Percentiles rank a stretch among this genome's conserved stretches.
These are phyloP conservation scores for Pyricularia pennisetigena DNA, from an alignment of 2,329 filamentous ascomycete genomes.

Conservation along the genomic window DNA sequence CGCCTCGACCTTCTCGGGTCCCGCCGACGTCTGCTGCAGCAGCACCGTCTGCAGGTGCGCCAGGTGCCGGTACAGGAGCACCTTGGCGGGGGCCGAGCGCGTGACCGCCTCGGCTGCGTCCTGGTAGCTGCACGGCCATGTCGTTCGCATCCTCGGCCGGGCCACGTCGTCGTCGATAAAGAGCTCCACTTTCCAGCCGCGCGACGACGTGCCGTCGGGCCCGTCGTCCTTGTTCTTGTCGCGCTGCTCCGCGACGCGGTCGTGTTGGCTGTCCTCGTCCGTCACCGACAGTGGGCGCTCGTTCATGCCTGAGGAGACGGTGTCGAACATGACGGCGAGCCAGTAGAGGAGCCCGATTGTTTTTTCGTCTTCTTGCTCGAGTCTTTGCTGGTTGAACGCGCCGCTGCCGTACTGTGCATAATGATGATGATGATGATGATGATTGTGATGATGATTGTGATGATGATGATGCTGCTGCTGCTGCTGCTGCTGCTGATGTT, in stretches of 20 bases:
- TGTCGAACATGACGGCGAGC: slow-evolving; percentile 51
- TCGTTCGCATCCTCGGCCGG: slow-evolving; percentile 11
- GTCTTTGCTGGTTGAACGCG: not conserved
- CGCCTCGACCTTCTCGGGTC: slow-evolving; percentile 31
- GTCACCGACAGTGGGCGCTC: slow-evolving; percentile 24
- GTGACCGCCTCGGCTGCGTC: slow-evolving; percentile 37
- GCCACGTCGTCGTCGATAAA: slow-evolving; percentile 24
- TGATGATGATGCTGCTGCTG: too few relatives aligned
- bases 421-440: not conserved
- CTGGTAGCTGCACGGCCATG: slow-evolving; percentile 45
- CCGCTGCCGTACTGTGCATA: not conserved
- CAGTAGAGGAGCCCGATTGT: slow-evolving; percentile 46
- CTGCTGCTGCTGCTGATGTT: not conserved
- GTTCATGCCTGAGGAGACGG: slow-evolving; percentile 42
- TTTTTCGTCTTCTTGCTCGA: slow-evolving; percentile 12
- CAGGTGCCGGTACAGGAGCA: slow-evolving; percentile 46
- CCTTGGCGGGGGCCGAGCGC: slow-evolving; percentile 46
- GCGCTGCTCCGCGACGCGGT: slow-evolving; percentile 13
- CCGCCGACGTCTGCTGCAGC: slow-evolving; percentile 22
- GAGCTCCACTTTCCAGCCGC: slow-evolving; percentile 20
- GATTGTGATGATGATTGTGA: not conserved
- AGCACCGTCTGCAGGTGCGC: slow-evolving; percentile 44
- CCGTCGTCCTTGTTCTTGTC: slow-evolving; percentile 10
- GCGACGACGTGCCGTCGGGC: slow-evolving; percentile 5
- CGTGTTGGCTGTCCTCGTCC: slow-evolving; percentile 29